These are phyloP conservation scores for Picea glauca DNA, from an alignment of 75 land plant species.

Conservation along the genomic window DNA sequence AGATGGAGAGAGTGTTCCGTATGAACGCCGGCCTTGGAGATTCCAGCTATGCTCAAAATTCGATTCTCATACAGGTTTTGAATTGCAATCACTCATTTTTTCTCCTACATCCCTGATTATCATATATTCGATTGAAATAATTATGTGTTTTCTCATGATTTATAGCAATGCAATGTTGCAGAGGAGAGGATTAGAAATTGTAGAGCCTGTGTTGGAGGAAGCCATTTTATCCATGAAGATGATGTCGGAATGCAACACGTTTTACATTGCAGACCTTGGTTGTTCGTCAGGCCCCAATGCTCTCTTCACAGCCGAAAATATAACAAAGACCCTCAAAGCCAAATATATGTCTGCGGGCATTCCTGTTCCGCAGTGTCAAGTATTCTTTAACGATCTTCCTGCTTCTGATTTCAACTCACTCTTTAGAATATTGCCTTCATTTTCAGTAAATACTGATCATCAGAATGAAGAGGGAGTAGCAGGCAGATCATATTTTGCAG, in stretches of 20 bases:
- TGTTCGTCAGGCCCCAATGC: conserved; percentile 68
- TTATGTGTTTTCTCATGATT: not conserved
- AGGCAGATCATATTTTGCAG: conserved; percentile 14
- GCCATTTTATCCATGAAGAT: not conserved
- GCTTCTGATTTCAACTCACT: conserved; percentile 57
- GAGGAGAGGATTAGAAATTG: not conserved
- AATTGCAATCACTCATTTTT: not conserved
- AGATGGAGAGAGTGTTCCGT: not conserved
- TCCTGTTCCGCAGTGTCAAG: conserved; percentile 32
- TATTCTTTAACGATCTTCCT: conserved; percentile 36
- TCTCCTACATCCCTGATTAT: no score
- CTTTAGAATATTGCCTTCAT: conserved; percentile 9
- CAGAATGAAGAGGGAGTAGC: not conserved
- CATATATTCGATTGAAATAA: not conserved
- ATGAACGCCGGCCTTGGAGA: conserved; percentile 17
- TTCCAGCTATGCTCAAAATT: conserved; percentile 21
- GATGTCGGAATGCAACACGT: not conserved
- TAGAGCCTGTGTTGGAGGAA: not conserved
- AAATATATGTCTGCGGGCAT: not conserved
- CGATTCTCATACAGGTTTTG: conserved; percentile 14
- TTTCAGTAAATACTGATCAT: not conserved
- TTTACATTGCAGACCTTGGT: conserved; percentile 48
- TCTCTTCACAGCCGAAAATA: conserved; percentile 17
- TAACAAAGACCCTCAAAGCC: conserved; percentile 20
- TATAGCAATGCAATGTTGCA: not conserved